Base-by-base conservation (phyloP, 257 asterid genomes). In the Solanum ahanhuiri region DNA sequence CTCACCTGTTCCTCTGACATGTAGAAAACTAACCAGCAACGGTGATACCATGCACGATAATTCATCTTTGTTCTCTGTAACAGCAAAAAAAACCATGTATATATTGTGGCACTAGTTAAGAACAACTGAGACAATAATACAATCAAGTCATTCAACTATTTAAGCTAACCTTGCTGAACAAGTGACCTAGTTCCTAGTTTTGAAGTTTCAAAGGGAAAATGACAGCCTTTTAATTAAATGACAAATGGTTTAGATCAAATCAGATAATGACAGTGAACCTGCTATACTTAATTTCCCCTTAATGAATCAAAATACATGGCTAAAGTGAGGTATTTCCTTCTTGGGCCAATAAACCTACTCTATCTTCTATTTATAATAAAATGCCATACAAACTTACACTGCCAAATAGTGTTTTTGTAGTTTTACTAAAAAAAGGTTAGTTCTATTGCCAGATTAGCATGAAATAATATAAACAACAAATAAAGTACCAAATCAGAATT, bases 21-120 rank as follows among this genome's bases (percentile, higher is more conserved):
- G 95, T 93, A 94, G 87, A 96, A 88, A 90, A 93, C 98, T 89
- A 95, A 89, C 99, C 99, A 96, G 93, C 95, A 94, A 43, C 95
- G 95, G 89, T 96, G 97, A 91, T 91, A 93, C 99, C 99, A 95
- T 89, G 98, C 99, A 85, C 97, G 98, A 87, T 95, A 95, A 60
- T 96, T 96, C 99, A 96, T 96, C 90, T 96, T 96, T 64, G 95
- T 94, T 57, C 88, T 93, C 98, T 96, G 93, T 87, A 90, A 85
- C 85, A 85, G 67, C 58, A 31, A 31, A 31, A 31, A 3, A 31
- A 31, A 17, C 18, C 79, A 18, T 71, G 45, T 3, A 71, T 71
- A 72, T 9, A 73, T n/a, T n/a, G n/a, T 37, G 57, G 7, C 30
- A 73, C 23, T 0, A 11, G 57, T 12, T 5, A 69, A 18, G 82